Evolutionary conservation across 2,329 filamentous ascomycete genomes (phyloP).

Genomic region (Monilinia laxa): DNA sequence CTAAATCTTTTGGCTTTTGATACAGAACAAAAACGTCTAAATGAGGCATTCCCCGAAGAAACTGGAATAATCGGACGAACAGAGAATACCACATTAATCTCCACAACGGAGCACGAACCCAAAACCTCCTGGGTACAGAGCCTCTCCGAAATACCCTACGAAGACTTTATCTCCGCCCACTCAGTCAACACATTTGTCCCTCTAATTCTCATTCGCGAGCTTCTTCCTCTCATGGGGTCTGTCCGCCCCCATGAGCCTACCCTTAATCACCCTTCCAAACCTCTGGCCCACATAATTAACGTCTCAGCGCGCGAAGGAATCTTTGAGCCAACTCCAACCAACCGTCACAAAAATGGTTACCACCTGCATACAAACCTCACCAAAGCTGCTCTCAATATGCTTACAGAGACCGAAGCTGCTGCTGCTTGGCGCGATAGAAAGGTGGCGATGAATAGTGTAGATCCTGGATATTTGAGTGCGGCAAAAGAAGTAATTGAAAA

Average conservation of each 20-base stretch:
- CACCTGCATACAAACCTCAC: constrained; percentile 31
- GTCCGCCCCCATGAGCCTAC: background rate
- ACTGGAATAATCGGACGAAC: background rate
- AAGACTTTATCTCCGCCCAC: constrained; percentile 30
- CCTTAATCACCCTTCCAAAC: background rate
- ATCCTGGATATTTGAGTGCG: constrained; percentile 31
- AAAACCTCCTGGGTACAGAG: constrained; percentile 29
- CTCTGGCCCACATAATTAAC: constrained; percentile 27
- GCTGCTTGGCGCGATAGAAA: constrained; percentile 25
- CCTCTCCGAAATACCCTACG: constrained; percentile 28
- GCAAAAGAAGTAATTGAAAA: constrained; percentile 25
- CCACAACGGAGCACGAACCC: background rate
- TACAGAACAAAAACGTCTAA: constrained; percentile 11
- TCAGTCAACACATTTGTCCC: constrained; percentile 31
- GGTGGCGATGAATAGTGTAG: constrained; percentile 29
- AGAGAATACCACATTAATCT: background rate
- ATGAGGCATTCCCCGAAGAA: background rate
- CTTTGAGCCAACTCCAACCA: constrained; percentile 23
- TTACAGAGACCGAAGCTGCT: constrained; percentile 29
- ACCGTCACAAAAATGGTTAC: constrained; percentile 24
- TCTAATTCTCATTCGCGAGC: constrained; percentile 28
- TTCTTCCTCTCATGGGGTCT: constrained; percentile 27
- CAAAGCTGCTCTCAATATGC: constrained; percentile 32
- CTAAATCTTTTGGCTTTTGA: constrained; percentile 12
- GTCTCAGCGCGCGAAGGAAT: constrained; percentile 30